These are phyloP conservation scores for Phascolomyces articulosus DNA, from an alignment of 371 early-diverging fungal species.

Conservation along the genomic window DNA sequence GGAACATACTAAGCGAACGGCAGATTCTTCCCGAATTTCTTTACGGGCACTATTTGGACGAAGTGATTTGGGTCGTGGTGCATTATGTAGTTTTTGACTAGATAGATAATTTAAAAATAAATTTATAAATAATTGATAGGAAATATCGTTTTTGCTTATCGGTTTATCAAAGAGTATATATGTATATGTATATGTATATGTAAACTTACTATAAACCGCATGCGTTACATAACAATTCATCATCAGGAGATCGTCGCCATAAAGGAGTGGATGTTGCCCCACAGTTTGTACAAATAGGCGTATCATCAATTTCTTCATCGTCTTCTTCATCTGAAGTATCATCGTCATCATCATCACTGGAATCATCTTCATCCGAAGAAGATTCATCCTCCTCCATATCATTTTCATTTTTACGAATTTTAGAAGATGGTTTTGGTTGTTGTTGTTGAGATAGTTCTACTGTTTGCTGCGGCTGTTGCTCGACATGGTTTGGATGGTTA, in stretches of 20 bases:
- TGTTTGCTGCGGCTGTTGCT: no score
- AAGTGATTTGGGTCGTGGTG: conserved; percentile 56
- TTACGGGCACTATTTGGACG: conserved; percentile 17
- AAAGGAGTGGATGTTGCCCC: conserved; percentile 84
- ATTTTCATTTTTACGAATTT: no score
- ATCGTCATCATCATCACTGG: conserved; percentile 10
- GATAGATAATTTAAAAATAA: neutral
- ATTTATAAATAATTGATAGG: neutral
- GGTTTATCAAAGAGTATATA: neutral
- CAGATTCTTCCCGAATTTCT: conserved; percentile 24
- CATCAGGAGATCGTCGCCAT: conserved; percentile 86
- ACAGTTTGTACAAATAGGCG: conserved; percentile 76
- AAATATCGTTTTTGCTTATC: no score
- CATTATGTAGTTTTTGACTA: conserved; percentile 69
- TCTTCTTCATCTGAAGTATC: conserved; percentile 4
- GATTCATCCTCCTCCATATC: neutral
- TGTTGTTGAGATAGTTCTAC: neutral
- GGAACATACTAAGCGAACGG: conserved; percentile 63
- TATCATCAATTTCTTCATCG: conserved; percentile 16
- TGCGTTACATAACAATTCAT: conserved; percentile 87
- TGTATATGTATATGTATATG: neutral
- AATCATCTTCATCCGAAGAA: no score
- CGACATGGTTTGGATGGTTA: neutral
- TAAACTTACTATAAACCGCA: conserved; percentile 79
- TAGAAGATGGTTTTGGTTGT: neutral